Conservation (phyloP, 345 rosid genomes). For the Stellera chamaejasme region DNA sequence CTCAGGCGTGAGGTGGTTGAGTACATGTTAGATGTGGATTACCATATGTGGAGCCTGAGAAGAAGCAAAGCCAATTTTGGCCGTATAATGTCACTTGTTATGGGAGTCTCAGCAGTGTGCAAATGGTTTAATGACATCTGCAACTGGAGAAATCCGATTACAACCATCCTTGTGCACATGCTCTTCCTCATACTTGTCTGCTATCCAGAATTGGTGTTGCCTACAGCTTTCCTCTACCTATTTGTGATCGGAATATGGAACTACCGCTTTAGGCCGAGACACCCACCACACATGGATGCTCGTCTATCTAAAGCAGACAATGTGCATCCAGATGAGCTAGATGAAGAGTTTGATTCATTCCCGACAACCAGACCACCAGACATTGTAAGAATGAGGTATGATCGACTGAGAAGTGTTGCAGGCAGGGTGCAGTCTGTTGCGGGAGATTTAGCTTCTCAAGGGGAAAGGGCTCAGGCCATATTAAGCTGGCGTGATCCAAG, state of each 20-base stretch:
- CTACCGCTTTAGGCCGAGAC: conserved; percentile 38
- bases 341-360: conserved; percentile 16
- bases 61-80: conserved; percentile 51
- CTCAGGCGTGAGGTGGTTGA: conserved; percentile 39
- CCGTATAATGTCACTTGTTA: conserved; percentile 31
- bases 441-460: conserved; percentile 52
- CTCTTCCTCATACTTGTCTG: conserved; percentile 36
- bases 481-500: conserved; percentile 98
- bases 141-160: conserved; percentile 42
- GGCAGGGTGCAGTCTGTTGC: conserved; percentile 17
- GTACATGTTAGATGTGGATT: conserved; percentile 47
- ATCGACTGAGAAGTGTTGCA: conserved; percentile 38
- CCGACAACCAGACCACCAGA: conserved; percentile 28
- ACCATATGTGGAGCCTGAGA: conserved; percentile 54
- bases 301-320: conserved; percentile 32
- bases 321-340: conserved; percentile 33
- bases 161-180: conserved; percentile 39
- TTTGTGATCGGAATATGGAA: conserved; percentile 41
- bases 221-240: conserved; percentile 21
- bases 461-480: conserved; percentile 76
- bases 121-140: conserved; percentile 37
- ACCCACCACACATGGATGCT: conserved; percentile 54
- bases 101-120: conserved; percentile 22
- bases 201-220: conserved; percentile 41
- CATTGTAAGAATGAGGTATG: conserved; percentile 35